Evolutionary conservation across 208 protist species (phyloP).

Genomic region (Wallacemonas collosoma): DNA sequence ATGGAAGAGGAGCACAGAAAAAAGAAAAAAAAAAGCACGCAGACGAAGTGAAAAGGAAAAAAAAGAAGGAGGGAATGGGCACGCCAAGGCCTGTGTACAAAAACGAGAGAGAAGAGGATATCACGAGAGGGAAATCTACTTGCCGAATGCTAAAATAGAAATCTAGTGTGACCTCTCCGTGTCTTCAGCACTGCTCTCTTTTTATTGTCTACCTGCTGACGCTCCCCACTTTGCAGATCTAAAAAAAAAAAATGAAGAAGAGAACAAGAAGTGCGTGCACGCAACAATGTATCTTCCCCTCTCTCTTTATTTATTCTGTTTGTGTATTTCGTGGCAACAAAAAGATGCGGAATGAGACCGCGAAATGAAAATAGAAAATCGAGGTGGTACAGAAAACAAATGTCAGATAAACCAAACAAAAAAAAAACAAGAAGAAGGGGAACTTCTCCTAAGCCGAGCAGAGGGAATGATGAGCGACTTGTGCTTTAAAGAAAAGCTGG

Average conservation of each 20-base stretch:
- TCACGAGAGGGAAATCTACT: no score
- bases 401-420: constrained; percentile 1
- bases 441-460: neutral
- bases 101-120: no score
- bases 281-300: neutral
- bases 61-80: no score
- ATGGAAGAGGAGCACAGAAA: no score
- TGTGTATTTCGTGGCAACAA: constrained; percentile 10
- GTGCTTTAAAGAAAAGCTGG: constrained; percentile 16
- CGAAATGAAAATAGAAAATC: constrained; percentile 16
- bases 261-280: no score
- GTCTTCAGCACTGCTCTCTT: no score
- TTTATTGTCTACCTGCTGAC: no score
- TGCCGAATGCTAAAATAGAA: neutral
- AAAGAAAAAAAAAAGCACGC: no score
- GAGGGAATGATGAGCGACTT: neutral
- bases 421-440: constrained; percentile 15
- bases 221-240: no score
- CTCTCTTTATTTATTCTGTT: neutral
- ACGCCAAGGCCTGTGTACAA: no score
- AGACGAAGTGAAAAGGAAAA: no score
- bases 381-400: constrained; percentile 15
- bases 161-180: neutral
- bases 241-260: no score
- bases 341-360: neutral